Conservation (phyloP, 2,329 filamentous ascomycete species). For the Colletotrichum paranaense region DNA sequence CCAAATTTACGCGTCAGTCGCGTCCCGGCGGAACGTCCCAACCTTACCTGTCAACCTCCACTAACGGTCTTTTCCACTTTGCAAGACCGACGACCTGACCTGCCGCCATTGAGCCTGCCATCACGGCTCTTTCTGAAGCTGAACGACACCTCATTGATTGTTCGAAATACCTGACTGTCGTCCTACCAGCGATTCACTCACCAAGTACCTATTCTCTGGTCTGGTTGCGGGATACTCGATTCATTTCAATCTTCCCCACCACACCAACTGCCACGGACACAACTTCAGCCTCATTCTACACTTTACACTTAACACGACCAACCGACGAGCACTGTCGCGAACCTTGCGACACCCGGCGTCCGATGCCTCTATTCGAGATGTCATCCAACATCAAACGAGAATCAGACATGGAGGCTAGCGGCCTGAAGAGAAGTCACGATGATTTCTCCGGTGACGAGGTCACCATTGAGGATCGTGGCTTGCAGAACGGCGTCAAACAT, state of each 20-base stretch:
- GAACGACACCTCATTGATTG: background rate
- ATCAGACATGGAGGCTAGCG: conserved; percentile 51
- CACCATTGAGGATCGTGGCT: conserved; percentile 36
- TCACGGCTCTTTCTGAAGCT: background rate
- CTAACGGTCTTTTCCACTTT: conserved; percentile 15
- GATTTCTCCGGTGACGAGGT: conserved; percentile 52
- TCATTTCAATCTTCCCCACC: background rate
- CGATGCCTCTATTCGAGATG: conserved; percentile 61
- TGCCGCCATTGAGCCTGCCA: background rate
- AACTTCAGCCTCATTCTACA: background rate
- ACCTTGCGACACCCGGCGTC: conserved; percentile 11
- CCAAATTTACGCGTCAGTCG: conserved; percentile 48
- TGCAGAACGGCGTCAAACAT: conserved; percentile 26
- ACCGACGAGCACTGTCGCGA: conserved; percentile 8
- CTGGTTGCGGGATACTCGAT: background rate
- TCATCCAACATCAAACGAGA: conserved; percentile 56
- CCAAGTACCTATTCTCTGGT: background rate
- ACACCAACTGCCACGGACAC: background rate
- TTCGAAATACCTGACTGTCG: background rate
- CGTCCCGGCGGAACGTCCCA: conserved; percentile 37
- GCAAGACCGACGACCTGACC: conserved; percentile 1
- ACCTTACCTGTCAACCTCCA: conserved; percentile 17
- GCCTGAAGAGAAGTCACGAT: conserved; percentile 59
- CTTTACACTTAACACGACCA: background rate
- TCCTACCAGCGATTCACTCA: background rate